phyloP scores from a whole-genome alignment of 257 asterid genomes.

The Osmanthus fragrans region DNA sequence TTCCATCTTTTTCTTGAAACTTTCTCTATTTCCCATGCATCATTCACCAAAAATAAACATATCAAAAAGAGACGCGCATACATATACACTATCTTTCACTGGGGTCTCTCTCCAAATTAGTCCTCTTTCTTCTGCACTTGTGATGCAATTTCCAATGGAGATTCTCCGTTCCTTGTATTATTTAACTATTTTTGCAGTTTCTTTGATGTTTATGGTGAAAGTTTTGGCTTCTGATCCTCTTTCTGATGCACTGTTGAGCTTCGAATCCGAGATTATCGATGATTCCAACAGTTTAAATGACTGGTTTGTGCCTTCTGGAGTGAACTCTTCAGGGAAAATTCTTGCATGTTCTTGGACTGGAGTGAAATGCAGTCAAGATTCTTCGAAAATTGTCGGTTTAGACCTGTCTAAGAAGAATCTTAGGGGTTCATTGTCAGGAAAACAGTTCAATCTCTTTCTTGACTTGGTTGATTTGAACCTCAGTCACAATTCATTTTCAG shows the following conservation, averaged over 20 bases:
- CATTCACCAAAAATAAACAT: conserved; percentile 27
- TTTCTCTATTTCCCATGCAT: conserved; percentile 85
- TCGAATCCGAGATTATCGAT: conserved; percentile 68
- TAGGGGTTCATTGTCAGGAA: conserved; percentile 64
- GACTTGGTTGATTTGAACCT: conserved; percentile 70
- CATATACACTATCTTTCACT: conserved; percentile 19
- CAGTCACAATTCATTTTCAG: conserved; percentile 75
- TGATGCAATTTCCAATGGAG: conserved; percentile 83
- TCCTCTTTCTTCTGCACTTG: conserved; percentile 32
- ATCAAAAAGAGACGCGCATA: conserved; percentile 23
- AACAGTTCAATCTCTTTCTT: conserved; percentile 48
- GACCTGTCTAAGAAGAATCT: conserved; percentile 86
- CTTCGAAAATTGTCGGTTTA: conserved; percentile 52
- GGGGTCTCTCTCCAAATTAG: conserved; percentile 33
- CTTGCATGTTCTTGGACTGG: conserved; percentile 89
- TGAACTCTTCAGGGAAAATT: conserved; percentile 33
- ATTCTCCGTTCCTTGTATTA: conserved; percentile 37
- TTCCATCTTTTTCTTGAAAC: conserved; percentile 35
- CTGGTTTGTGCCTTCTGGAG: conserved; percentile 54
- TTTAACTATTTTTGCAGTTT: conserved; percentile 33
- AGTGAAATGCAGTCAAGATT: conserved; percentile 56
- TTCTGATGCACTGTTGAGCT: conserved; percentile 70
- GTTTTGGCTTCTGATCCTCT: conserved; percentile 62
- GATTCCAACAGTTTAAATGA: conserved; percentile 53
- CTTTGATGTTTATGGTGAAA: conserved; percentile 32